phyloP scores from a whole-genome alignment of 192 early-diverging fungal genomes.

The Geranomyces michiganensis region DNA sequence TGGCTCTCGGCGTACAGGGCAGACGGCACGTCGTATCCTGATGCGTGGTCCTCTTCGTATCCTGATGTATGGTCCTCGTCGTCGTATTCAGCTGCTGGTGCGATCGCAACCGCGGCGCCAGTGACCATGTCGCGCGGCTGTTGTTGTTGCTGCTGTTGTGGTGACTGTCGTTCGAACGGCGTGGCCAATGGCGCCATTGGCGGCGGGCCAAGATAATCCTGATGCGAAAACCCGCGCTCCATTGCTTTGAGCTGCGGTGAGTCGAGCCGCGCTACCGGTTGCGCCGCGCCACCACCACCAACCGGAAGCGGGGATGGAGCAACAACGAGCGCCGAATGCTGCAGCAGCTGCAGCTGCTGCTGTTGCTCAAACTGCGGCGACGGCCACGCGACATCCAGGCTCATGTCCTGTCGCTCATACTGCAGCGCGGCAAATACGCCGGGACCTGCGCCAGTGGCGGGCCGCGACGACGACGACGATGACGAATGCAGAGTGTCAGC shows the following conservation, averaged over 20 bases:
- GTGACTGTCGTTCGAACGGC: background rate
- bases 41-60: background rate
- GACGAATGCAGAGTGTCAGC: background rate
- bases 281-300: background rate
- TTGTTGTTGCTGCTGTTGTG: no score
- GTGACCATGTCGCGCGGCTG: no score
- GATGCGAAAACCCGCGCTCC: background rate
- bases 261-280: background rate
- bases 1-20: background rate
- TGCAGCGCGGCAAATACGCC: constrained; percentile 15
- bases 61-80: background rate
- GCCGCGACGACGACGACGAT: background rate
- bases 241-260: constrained; percentile 3
- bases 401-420: background rate
- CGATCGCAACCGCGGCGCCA: no score
- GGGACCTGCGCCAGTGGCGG: constrained; percentile 12
- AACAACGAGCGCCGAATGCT: no score
- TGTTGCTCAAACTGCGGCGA: background rate
- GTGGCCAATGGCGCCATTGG: background rate
- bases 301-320: no score
- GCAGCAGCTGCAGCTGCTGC: no score
- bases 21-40: background rate
- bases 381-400: constrained; percentile 1
- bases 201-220: constrained; percentile 5
- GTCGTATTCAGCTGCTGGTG: background rate